These are phyloP conservation scores for Colletotrichum destructivum DNA, from an alignment of 2,329 filamentous ascomycete genomes.

Conservation along the genomic window DNA sequence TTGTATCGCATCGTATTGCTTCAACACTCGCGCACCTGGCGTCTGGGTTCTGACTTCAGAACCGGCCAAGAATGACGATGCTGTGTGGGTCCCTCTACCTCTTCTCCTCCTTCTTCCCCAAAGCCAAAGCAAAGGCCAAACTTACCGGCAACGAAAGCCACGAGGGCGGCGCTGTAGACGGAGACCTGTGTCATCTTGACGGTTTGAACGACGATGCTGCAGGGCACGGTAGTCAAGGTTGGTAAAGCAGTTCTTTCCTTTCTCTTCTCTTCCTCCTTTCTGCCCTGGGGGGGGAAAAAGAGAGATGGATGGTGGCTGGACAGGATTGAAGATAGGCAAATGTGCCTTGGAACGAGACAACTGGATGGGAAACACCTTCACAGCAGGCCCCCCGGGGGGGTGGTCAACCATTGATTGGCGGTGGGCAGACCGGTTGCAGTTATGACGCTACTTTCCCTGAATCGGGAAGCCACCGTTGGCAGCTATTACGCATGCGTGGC, in stretches of 20 bases:
- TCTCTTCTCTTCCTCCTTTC: conserved; percentile 22
- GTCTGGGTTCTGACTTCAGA: background rate
- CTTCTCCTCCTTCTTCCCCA: background rate
- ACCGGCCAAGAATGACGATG: conserved; percentile 35
- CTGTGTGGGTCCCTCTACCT: conserved; percentile 29
- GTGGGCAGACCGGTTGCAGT: conserved; percentile 35
- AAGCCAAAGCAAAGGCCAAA: conserved; percentile 47
- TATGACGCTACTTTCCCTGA: conserved; percentile 42
- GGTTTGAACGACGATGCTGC: background rate
- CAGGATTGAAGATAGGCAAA: conserved; percentile 14
- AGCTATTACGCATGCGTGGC: conserved; percentile 16
- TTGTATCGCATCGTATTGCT: background rate
- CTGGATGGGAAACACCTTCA: conserved; percentile 9
- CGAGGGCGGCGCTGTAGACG: conserved; percentile 60
- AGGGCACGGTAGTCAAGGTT: background rate
- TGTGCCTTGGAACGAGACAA: conserved; percentile 21
- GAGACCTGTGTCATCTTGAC: conserved; percentile 59
- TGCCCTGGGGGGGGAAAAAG: conserved; percentile 15
- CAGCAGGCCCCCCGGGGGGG: conserved; percentile 10
- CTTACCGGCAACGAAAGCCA: conserved; percentile 61
- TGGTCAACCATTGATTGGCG: conserved; percentile 32
- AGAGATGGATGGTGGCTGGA: conserved; percentile 12
- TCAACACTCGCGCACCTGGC: background rate
- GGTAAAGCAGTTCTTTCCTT: background rate
- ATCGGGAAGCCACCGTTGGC: conserved; percentile 21